phyloP scores from a whole-genome alignment of 2,329 filamentous ascomycete species.

The Diaporthe citriasiana region DNA sequence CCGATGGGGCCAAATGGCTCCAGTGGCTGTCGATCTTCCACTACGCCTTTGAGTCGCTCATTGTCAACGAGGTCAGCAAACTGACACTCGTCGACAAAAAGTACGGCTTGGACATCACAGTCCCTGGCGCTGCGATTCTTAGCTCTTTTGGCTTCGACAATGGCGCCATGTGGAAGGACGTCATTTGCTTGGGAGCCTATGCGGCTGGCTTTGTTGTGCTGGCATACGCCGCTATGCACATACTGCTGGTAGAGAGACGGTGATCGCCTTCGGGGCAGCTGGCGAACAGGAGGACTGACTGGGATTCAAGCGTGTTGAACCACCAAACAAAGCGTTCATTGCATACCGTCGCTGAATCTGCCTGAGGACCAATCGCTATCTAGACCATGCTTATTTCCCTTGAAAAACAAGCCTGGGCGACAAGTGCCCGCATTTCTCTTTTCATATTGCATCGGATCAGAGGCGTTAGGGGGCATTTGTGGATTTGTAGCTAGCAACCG shows the following conservation, averaged over 20 bases:
- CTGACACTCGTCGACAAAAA: conserved; percentile 93
- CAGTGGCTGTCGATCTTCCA: conserved; percentile 98
- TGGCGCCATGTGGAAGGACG: conserved; percentile 86
- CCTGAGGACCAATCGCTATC: conserved; percentile 30
- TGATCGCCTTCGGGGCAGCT: conserved; percentile 55
- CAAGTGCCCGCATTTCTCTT: conserved; percentile 3
- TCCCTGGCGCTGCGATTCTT: conserved; percentile 93
- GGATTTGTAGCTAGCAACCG: conserved; percentile 43
- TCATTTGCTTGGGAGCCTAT: conserved; percentile 85
- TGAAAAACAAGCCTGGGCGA: conserved; percentile 20
- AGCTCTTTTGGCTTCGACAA: conserved; percentile 97
- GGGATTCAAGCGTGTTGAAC: conserved; percentile 26
- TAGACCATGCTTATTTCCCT: conserved; percentile 25
- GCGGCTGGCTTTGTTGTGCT: conserved; percentile 86
- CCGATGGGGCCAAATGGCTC: conserved; percentile 86
- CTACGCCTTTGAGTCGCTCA: conserved; percentile 95
- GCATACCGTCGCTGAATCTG: conserved; percentile 13
- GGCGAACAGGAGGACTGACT: not conserved
- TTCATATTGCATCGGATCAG: conserved; percentile 43
- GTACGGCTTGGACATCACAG: conserved; percentile 95
- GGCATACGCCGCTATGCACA: conserved; percentile 93
- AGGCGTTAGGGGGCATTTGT: conserved; percentile 44
- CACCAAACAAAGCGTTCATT: conserved; percentile 15
- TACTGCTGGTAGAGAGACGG: conserved; percentile 90
- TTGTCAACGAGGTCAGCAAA: conserved; percentile 96